phyloP scores from a whole-genome alignment of 2,329 filamentous ascomycete species.

The Anthostomella pinea region DNA sequence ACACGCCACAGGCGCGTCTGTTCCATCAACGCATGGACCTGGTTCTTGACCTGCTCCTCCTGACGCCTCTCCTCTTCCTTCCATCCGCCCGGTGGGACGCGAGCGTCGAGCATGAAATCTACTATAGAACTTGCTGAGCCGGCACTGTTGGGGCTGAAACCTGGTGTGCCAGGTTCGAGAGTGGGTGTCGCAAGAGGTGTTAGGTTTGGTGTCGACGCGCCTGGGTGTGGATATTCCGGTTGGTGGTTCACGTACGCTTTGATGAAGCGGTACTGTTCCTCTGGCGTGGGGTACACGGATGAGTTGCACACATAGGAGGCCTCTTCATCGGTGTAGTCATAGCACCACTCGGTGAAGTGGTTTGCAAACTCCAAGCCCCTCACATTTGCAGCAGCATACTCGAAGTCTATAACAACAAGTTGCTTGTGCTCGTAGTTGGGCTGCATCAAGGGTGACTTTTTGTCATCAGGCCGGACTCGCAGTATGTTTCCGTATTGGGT shows the following conservation, averaged over 20 bases:
- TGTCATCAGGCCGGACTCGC: slow-evolving; percentile 62
- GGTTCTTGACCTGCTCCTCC: slow-evolving; percentile 63
- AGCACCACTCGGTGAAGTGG: slow-evolving; percentile 97
- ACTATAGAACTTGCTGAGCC: slow-evolving; percentile 51
- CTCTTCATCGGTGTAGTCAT: slow-evolving; percentile 84
- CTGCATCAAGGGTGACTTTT: slow-evolving; percentile 81
- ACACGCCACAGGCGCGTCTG: slow-evolving; percentile 84
- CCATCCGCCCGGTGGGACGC: slow-evolving; percentile 53
- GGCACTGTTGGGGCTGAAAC: slow-evolving; percentile 32
- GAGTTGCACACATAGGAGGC: slow-evolving; percentile 66
- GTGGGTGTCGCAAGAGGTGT: slow-evolving; percentile 42
- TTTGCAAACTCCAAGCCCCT: slow-evolving; percentile 92
- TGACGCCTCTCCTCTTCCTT: slow-evolving; percentile 60
- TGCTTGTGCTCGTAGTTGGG: slow-evolving; percentile 95
- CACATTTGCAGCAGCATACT: slow-evolving; percentile 88
- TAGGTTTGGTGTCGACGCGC: slow-evolving; percentile 48
- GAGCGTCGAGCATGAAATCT: slow-evolving; percentile 82
- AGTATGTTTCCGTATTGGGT: slow-evolving; percentile 99
- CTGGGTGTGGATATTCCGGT: slow-evolving; percentile 59
- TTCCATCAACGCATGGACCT: slow-evolving; percentile 68
- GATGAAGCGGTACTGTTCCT: slow-evolving; percentile 83
- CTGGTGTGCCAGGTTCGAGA: slow-evolving; percentile 32
- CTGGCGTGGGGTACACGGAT: slow-evolving; percentile 68
- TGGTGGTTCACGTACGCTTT: slow-evolving; percentile 82
- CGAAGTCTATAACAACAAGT: slow-evolving; percentile 95